phyloP scores from a whole-genome alignment of 805 yeast species.

The Yarrowia alimentaria region DNA sequence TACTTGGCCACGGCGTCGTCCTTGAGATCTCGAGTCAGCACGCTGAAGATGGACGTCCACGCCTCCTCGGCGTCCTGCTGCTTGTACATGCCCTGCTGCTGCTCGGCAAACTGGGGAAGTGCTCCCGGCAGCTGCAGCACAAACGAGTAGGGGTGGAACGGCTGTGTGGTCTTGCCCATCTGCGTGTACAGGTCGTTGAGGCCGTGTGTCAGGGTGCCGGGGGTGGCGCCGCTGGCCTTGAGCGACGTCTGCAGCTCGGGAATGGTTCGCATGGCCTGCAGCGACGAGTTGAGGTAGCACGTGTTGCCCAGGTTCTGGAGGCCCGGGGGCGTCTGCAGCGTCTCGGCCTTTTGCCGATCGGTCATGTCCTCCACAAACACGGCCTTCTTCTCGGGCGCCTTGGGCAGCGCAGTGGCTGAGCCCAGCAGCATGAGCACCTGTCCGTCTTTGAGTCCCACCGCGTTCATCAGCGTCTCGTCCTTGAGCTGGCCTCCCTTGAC shows the following conservation, averaged over 20 bases:
- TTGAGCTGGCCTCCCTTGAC: slow-evolving; percentile 83
- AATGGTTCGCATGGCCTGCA: slow-evolving; percentile 53
- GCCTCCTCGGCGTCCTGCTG: slow-evolving; percentile 99
- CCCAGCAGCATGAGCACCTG: slow-evolving; percentile 87
- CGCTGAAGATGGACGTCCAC: slow-evolving; percentile 69
- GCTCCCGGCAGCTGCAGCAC: slow-evolving; percentile 53
- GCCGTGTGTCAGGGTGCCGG: slow-evolving; percentile 39
- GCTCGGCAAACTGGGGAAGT: slow-evolving; percentile 88
- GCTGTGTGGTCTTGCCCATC: slow-evolving; percentile 40
- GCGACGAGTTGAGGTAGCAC: slow-evolving; percentile 70
- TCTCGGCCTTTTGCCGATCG: slow-evolving; percentile 43
- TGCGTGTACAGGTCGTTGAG: slow-evolving; percentile 38
- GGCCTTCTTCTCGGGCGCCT: slow-evolving; percentile 47
- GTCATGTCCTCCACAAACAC: slow-evolving; percentile 71
- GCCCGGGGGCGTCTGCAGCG: slow-evolving; percentile 56
- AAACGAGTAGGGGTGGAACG: slow-evolving; percentile 68
- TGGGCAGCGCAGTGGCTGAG: slow-evolving; percentile 68
- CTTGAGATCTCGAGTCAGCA: slow-evolving; percentile 47
- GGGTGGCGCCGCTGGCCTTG: slow-evolving; percentile 35
- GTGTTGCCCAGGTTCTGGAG: slow-evolving; percentile 71
- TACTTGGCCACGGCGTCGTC: slow-evolving; percentile 49
- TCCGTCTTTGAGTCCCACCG: slow-evolving; percentile 58
- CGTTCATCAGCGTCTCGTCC: slow-evolving; percentile 59
- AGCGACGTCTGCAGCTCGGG: slow-evolving; percentile 51
- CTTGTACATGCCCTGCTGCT: slow-evolving; percentile 64